A percentile compares a stretch with the other conserved stretches of the same genome.
Evolutionary conservation across 2,329 filamentous ascomycete species (phyloP).

Genomic region (Macrophomina tecta): DNA sequence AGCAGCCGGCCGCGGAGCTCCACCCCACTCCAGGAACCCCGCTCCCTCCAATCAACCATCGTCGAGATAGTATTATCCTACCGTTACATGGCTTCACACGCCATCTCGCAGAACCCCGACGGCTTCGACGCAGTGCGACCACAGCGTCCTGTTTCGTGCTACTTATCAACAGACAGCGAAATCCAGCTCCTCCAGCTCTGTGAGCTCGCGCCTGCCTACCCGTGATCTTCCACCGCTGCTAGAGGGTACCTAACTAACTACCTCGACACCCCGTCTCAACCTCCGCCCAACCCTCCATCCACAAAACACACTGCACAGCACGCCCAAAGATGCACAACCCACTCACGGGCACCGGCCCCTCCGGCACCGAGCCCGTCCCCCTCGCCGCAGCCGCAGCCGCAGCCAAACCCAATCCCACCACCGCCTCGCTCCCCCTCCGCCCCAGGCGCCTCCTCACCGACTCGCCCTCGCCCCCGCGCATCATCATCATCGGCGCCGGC

Average conservation of each 20-base stretch:
- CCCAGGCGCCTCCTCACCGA: slow-evolving; percentile 17
- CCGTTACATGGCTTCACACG: slow-evolving; percentile 21
- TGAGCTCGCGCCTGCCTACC: background rate
- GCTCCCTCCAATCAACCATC: slow-evolving; percentile 7
- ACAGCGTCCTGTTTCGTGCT: background rate
- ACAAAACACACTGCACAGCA: background rate
- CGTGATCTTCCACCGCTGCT: background rate
- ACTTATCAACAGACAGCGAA: background rate
- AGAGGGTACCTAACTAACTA: background rate
- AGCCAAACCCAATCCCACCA: background rate
- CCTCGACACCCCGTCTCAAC: background rate
- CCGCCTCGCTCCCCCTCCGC: background rate
- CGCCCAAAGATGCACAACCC: background rate
- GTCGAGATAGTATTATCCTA: slow-evolving; percentile 23
- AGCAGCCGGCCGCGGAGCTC: background rate
- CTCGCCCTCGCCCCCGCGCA: slow-evolving; percentile 29
- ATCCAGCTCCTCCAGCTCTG: background rate
- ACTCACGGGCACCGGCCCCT: background rate
- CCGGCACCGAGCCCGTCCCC: background rate
- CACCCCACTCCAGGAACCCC: background rate
- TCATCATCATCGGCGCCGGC: slow-evolving; percentile 49
- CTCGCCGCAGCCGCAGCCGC: background rate
- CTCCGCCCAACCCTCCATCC: background rate
- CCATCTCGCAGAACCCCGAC: slow-evolving; percentile 2
- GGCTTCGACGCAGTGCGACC: background rate